Base-by-base conservation (phyloP, 768 basidiomycete genomes). In the Mycena chlorophos region DNA sequence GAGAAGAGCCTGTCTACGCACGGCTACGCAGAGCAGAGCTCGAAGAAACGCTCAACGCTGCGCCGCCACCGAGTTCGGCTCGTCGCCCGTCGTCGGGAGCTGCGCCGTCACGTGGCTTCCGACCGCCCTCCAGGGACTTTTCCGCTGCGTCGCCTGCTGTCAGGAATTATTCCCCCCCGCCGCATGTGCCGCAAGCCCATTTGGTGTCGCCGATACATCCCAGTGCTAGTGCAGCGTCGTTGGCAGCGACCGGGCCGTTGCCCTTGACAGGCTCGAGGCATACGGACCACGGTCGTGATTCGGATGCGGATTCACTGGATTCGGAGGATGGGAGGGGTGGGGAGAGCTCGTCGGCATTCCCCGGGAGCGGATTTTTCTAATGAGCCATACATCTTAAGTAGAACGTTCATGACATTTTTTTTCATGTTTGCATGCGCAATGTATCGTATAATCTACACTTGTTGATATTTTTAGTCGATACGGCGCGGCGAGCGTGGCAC, bases 381-480 rank as follows among this genome's bases (percentile, higher is more conserved):
- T n/a, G n/a, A n/a, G n/a, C n/a, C n/a, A n/a, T n/a, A n/a, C n/a
- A n/a, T n/a, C n/a, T n/a, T n/a, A n/a, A n/a, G n/a, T n/a, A n/a
- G n/a, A n/a, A n/a, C n/a, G n/a, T n/a, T n/a, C n/a, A n/a, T n/a
- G n/a, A n/a, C n/a, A n/a, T n/a, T n/a, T n/a, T n/a, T n/a, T n/a
- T n/a, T n/a, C n/a, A n/a, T n/a, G n/a, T n/a, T n/a, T n/a, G n/a
- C n/a, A n/a, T n/a, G n/a, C n/a, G n/a, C n/a, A n/a, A n/a, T n/a
- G n/a, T n/a, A n/a, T n/a, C n/a, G n/a, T n/a, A n/a, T n/a, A n/a
- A n/a, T n/a, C n/a, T n/a, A n/a, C n/a, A n/a, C n/a, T n/a, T n/a
- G n/a, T n/a, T n/a, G 80, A 73, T 3, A 69, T 4, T 27, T 30
- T 26, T 43, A 52, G 43, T 52, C 51, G 10, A 43, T 52, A 29